phyloP scores from a whole-genome alignment of 768 basidiomycete genomes.

The Tylopilus plumbeoviolaceoides region DNA sequence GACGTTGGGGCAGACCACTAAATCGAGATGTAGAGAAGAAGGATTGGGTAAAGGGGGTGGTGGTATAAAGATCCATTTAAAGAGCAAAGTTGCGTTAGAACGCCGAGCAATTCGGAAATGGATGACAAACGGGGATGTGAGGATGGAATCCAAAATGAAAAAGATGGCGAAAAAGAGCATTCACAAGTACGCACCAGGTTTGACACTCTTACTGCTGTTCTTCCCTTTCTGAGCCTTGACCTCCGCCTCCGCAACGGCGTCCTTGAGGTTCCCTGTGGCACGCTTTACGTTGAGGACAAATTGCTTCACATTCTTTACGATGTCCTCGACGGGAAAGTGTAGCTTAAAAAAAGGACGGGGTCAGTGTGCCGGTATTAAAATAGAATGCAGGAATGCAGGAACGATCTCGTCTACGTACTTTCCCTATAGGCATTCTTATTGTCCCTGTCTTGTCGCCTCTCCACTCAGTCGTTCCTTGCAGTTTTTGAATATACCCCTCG shows the following conservation, averaged over 20 bases:
- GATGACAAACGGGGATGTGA: slow-evolving; percentile 1
- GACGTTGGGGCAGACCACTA: background rate
- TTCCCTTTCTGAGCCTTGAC: slow-evolving; percentile 39
- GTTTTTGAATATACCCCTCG: slow-evolving; percentile 70
- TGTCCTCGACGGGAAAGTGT: slow-evolving; percentile 68
- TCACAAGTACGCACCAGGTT: slow-evolving; percentile 36
- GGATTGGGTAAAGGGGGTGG: background rate
- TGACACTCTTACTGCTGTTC: slow-evolving; percentile 36
- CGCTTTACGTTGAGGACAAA: slow-evolving; percentile 73
- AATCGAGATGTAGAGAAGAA: background rate
- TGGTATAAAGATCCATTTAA: background rate
- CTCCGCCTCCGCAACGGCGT: slow-evolving; percentile 35
- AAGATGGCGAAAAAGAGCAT: background rate
- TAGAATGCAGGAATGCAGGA: background rate
- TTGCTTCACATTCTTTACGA: slow-evolving; percentile 73
- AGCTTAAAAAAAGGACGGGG: slow-evolving; percentile 42
- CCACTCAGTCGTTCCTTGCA: slow-evolving; percentile 88
- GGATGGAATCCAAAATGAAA: too few relatives aligned
- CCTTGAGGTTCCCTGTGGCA: slow-evolving; percentile 66
- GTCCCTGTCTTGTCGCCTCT: slow-evolving; percentile 84
- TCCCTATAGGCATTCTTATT: slow-evolving; percentile 77
- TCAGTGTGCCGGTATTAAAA: slow-evolving; percentile 2
- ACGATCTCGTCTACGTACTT: slow-evolving; percentile 41
- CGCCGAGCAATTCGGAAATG: background rate
- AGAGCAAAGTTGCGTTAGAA: background rate